Evolutionary conservation across 371 early-diverging fungal genomes (phyloP).

Genomic region (Nematocida sp.): DNA sequence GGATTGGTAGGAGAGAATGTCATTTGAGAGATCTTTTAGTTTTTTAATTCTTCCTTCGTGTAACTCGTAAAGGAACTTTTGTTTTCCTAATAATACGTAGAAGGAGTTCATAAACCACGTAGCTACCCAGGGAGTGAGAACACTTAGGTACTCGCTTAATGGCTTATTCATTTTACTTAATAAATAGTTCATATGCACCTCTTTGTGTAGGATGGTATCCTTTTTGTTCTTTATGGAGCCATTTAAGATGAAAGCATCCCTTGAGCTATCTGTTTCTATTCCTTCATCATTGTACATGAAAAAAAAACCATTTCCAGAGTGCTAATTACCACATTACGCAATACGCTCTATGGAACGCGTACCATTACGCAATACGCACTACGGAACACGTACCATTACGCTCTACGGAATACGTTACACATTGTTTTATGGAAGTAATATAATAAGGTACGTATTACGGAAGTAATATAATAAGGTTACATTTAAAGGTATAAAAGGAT

Average conservation of each 20-base stretch:
- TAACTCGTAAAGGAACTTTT: conserved; percentile 9
- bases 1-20: conserved; percentile 5
- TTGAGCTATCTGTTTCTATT: conserved; percentile 32
- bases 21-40: conserved; percentile 8
- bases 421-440: not conserved
- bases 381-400: no score
- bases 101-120: conserved; percentile 33
- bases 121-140: conserved; percentile 27
- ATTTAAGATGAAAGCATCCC: conserved; percentile 20
- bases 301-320: not conserved
- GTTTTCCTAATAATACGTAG: conserved; percentile 39
- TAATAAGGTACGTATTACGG: no score
- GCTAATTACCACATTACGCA: not conserved
- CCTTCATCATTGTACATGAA: conserved; percentile 51
- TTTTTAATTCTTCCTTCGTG: not conserved
- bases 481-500: no score
- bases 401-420: no score
- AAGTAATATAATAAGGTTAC: no score
- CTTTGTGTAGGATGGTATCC: not conserved
- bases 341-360: no score
- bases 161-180: conserved; percentile 6
- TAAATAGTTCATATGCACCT: conserved; percentile 22
- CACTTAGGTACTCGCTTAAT: not conserved
- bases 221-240: not conserved
- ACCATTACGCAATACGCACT: no score